These are phyloP conservation scores for Spinacia oleracea DNA, from an alignment of 179 eudicot genomes.

Conservation along the genomic window DNA sequence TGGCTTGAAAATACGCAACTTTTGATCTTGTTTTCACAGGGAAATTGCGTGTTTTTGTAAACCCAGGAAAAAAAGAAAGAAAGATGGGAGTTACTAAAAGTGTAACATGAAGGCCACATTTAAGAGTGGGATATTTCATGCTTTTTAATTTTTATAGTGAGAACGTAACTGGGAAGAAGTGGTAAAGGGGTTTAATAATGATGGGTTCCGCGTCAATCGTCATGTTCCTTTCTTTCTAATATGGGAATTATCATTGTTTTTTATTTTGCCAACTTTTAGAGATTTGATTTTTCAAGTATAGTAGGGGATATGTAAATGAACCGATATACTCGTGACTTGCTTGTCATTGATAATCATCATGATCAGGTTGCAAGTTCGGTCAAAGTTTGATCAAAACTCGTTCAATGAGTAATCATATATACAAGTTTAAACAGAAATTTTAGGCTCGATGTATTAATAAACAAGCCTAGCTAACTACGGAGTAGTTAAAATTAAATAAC, in stretches of 20 bases:
- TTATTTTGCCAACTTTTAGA: background rate
- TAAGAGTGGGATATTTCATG: background rate
- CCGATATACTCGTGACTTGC: no score
- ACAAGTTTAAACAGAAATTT: no score
- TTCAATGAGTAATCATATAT: no score
- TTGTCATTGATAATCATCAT: no score
- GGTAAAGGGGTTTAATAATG: background rate
- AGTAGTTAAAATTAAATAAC: no score
- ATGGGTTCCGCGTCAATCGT: slow-evolving; percentile 1
- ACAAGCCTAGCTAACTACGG: no score
- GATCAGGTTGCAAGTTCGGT: no score
- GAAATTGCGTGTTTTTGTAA: background rate
- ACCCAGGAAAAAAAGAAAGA: background rate
- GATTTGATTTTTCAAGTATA: no score
- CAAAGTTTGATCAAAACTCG: no score
- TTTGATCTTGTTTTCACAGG: background rate
- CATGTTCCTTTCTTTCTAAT: background rate
- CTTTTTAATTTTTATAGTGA: background rate
- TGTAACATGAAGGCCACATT: background rate
- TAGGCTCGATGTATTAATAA: no score
- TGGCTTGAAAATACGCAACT: background rate
- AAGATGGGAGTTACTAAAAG: background rate
- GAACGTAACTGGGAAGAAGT: background rate
- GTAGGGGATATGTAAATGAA: no score
- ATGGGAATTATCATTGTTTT: background rate